Percentiles rank a stretch among this genome's conserved stretches.
Conservation (phyloP, 1,139 yeast species). For the Citeromyces siamensis region DNA sequence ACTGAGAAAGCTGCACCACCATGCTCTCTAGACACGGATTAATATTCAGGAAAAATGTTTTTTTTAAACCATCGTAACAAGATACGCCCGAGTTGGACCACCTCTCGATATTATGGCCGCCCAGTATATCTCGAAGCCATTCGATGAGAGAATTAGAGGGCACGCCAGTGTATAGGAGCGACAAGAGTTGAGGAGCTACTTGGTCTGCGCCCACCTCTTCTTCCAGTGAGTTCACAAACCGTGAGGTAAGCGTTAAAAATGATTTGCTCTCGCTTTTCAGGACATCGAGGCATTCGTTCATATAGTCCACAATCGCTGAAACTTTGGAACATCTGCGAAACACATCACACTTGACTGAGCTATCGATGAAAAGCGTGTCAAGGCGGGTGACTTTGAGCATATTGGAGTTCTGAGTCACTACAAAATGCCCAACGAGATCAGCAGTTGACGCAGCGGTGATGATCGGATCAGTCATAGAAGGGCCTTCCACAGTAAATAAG, state of each 20-base stretch:
- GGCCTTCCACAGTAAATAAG: conserved; percentile 18
- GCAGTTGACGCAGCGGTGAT: conserved; percentile 13
- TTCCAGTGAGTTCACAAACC: conserved; percentile 21
- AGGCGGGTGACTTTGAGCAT: conserved; percentile 6
- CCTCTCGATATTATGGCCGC: conserved; percentile 55
- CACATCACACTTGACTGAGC: neutral
- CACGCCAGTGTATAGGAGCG: conserved; percentile 44
- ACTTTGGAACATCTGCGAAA: conserved; percentile 1
- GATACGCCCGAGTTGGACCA: conserved; percentile 40
- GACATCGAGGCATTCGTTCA: conserved; percentile 26
- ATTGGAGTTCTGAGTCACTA: conserved; percentile 14
- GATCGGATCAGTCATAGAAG: conserved; percentile 11
- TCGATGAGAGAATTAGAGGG: conserved; percentile 32
- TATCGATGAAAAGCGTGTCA: neutral
- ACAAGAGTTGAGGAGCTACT: conserved; percentile 27
- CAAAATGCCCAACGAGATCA: conserved; percentile 18
- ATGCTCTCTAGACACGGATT: conserved; percentile 50
- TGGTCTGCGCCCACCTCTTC: conserved; percentile 15
- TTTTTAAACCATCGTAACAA: conserved; percentile 35
- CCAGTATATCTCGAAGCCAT: conserved; percentile 41
- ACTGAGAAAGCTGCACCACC: conserved; percentile 32
- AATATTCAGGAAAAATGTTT: conserved; percentile 33
- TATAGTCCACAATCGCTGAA: conserved; percentile 17
- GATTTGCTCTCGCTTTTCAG: conserved; percentile 27
- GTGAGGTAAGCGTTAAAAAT: conserved; percentile 26